Percentiles rank a stretch among this genome's conserved stretches.
Conservation (phyloP, 768 basidiomycete species). For the Pleurotus citrinopileatus region DNA sequence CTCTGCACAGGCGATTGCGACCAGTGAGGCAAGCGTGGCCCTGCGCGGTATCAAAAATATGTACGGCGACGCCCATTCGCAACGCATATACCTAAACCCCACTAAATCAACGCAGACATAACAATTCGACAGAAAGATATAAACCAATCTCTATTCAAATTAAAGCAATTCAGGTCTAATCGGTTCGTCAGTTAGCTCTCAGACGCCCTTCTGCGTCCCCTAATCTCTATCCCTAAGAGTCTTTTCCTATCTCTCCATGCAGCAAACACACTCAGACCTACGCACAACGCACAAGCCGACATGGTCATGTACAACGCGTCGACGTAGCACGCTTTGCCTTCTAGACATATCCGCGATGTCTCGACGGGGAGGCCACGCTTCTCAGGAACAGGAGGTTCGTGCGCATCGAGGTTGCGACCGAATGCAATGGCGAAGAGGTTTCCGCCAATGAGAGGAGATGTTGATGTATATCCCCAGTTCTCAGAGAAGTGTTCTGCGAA, state of each 20-base stretch:
- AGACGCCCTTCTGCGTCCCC: too few relatives aligned
- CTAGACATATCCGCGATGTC: conserved; percentile 33
- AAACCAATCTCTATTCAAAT: too few relatives aligned
- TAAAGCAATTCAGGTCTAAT: too few relatives aligned
- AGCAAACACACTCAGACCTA: conserved; percentile 49
- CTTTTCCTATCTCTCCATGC: conserved; percentile 43
- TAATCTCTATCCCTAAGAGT: too few relatives aligned
- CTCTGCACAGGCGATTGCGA: too few relatives aligned
- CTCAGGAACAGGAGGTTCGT: conserved; percentile 31
- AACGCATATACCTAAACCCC: too few relatives aligned
- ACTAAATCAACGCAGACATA: too few relatives aligned
- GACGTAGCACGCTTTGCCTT: conserved; percentile 60
- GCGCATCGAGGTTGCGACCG: conserved; percentile 76
- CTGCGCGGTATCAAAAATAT: too few relatives aligned
- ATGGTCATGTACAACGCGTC: conserved; percentile 53
- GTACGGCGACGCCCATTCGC: too few relatives aligned
- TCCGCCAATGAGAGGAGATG: conserved; percentile 74
- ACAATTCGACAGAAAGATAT: too few relatives aligned
- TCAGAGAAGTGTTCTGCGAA: conserved; percentile 67
- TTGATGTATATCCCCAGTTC: conserved; percentile 80
- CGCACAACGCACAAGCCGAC: conserved; percentile 40
- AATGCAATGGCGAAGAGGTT: conserved; percentile 86
- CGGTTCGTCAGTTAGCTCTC: too few relatives aligned
- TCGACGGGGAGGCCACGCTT: background rate
- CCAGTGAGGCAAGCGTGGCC: too few relatives aligned